Base-by-base conservation (phyloP, 1,284 basidiomycete species). In the Microbotryum scabiosae region DNA sequence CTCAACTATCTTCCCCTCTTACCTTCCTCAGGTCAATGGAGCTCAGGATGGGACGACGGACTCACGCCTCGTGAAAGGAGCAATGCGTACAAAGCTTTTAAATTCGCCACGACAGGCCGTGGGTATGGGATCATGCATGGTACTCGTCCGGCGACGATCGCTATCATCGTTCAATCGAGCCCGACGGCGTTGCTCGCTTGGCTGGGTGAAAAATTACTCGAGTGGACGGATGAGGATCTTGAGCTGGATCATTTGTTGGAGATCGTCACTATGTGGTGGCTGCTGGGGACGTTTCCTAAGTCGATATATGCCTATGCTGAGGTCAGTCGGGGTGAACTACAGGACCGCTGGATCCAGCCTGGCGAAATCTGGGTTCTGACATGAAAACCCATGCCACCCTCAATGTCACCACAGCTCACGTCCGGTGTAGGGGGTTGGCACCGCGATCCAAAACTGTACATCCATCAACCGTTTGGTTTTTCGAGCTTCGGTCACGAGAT, bases 301-400 rank as follows among this genome's bases (percentile, higher is more conserved):
- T 76, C 76, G 8, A 69, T 79, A 57, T 79, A 76, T 60, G 72
- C 75, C 20, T 79, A 79, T 61, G 72, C 77, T 9, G 72, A 75
- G 44, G 73, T 76, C 16, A 68, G 73, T 61, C 32, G 7, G 12
- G 18, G 12, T 25, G 2, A 21, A 51, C 23, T 56, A n/a, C n/a
- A 1, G 30, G 53, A 8, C 66, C 62, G 4, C 49, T 50, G 1
- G 18, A 45, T 41, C 2, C 36, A 41, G 10, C 30, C 3, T 28
- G 10, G 8, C 30, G 10, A 2, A 2, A 30, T 10, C 30, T 30
- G 30, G 30, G 8, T 30, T 7, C 30, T 9, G 1, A 9, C 30
- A 1, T 7, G 30, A 30, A 9, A 30, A 30, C 30, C 10, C 10
- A 30, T 51, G 54, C 32, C 60, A 60, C 18, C 26, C 36, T 25